Percentiles rank a stretch among this genome's conserved stretches.
These are phyloP conservation scores for Penicillium arizonense DNA, from an alignment of 495 filamentous ascomycete genomes.

Conservation along the genomic window DNA sequence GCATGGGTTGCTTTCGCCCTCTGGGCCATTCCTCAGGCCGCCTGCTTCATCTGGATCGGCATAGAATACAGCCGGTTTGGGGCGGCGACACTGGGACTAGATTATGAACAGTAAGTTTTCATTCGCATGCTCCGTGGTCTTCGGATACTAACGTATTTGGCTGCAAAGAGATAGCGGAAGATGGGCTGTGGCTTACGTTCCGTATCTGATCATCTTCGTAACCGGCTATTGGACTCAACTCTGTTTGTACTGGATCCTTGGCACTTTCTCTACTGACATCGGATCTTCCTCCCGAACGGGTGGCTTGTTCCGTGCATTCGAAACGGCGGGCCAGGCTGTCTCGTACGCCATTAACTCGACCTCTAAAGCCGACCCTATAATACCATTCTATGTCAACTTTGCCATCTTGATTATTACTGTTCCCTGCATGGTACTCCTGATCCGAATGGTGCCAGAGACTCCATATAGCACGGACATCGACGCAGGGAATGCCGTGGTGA, in stretches of 20 bases:
- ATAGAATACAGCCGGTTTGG: background rate
- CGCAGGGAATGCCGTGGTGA: background rate
- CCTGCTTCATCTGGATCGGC: background rate
- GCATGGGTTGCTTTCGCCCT: background rate
- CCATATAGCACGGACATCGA: background rate
- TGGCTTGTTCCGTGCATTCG: background rate
- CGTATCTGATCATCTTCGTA: background rate
- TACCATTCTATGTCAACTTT: background rate
- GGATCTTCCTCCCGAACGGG: background rate
- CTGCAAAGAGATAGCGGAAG: background rate
- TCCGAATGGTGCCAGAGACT: background rate
- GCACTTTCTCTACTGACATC: background rate
- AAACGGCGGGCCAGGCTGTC: background rate
- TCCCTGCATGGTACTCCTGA: background rate
- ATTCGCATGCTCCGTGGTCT: background rate
- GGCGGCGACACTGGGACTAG: background rate
- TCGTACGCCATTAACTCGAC: conserved; percentile 1
- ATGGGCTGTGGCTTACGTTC: background rate
- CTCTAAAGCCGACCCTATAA: background rate
- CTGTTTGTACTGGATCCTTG: background rate
- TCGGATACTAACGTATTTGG: background rate
- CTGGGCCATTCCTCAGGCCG: background rate
- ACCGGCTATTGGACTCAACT: background rate
- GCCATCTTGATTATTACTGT: background rate
- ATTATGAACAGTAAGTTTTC: background rate